Base-by-base conservation (phyloP, 139 green algal species). In the Closterium sp. region DNA sequence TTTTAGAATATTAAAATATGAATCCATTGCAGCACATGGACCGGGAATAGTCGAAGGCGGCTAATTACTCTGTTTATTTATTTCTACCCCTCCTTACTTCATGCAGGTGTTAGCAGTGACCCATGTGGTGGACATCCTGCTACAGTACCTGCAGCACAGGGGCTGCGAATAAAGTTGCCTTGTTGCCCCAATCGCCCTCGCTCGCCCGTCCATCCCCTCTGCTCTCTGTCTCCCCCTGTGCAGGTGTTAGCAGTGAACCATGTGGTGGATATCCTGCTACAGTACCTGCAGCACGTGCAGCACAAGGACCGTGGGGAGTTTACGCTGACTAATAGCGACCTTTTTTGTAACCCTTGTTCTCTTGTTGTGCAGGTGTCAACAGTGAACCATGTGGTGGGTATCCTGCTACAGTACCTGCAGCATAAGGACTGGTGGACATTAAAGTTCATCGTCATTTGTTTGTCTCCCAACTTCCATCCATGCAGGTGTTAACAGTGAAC, bases 331-430 rank as follows among this genome's bases (percentile, higher is more conserved):
- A 28, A 86, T 86, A 34, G 21, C 83, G 10, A 34, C 12, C 83
- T 28, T 10, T 12, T 86, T 86, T 33, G 83, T 86, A n/a, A n/a
- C n/a, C n/a, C n/a, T n/a, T n/a, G n/a, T n/a, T n/a, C n/a, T 86
- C 8, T 21, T 3, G 19, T 19, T 36, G 9, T 89, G 32, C 89
- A 91, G 89, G 90, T 94, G 23, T 91, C 95, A 8, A 95, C 92
- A 8, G 88, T 95, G 30, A 95, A 95, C 66, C 92, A 95, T 10
- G 92, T 95, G 84, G 34, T 95, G 64, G 92, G 94, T 3, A 95
- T 95, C 28, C 30, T 95, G 6, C 30, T 76, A 19, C 55, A 76
- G 55, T 76, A 76, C 55, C 55, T 76, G 55, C 55, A 76, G 55
- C 55, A 76, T 19, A 76, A 19, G 55, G 55, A 76, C 55, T 66